Percentiles rank a stretch among this genome's conserved stretches.
Conservation (phyloP, 768 basidiomycete species). For the Auriscalpium orientale region DNA sequence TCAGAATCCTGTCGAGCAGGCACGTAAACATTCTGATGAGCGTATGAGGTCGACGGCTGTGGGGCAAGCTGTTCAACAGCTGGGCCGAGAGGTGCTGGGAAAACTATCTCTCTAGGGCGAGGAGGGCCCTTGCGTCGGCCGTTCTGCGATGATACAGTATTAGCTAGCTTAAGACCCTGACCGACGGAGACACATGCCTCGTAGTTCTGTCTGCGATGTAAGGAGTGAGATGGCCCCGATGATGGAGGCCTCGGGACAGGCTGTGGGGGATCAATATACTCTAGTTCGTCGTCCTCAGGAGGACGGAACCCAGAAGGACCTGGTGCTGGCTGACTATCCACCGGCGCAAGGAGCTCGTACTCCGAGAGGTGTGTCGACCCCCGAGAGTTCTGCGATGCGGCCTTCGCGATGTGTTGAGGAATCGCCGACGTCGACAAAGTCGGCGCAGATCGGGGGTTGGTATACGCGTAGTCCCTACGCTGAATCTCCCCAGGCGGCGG, state of each 20-base stretch:
- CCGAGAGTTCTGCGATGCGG: slow-evolving; percentile 6
- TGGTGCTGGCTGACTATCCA: slow-evolving; percentile 1
- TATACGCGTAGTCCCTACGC: slow-evolving; percentile 4
- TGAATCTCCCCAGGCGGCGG: neutral
- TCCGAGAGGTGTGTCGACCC: slow-evolving; percentile 15
- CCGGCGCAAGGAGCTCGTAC: slow-evolving; percentile 13
- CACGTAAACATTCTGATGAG: neutral
- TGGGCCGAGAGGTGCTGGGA: slow-evolving; percentile 9
- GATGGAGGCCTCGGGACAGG: neutral
- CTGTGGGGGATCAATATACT: slow-evolving; percentile 4
- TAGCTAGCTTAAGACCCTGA: neutral
- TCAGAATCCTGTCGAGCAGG: neutral
- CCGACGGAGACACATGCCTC: neutral
- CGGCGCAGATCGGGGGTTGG: neutral
- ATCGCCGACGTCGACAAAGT: neutral
- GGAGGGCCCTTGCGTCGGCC: slow-evolving; percentile 1
- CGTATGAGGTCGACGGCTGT: neutral
- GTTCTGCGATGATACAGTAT: neutral
- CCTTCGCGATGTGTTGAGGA: slow-evolving; percentile 5
- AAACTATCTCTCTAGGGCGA: slow-evolving; percentile 6
- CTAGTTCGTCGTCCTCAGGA: slow-evolving; percentile 10
- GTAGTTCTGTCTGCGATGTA: neutral
- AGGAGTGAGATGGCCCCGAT: slow-evolving; percentile 1
- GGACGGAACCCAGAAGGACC: neutral
- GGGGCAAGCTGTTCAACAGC: slow-evolving; percentile 1